Base-by-base conservation (phyloP, 768 basidiomycete genomes). In the Collybiopsis confluens region DNA sequence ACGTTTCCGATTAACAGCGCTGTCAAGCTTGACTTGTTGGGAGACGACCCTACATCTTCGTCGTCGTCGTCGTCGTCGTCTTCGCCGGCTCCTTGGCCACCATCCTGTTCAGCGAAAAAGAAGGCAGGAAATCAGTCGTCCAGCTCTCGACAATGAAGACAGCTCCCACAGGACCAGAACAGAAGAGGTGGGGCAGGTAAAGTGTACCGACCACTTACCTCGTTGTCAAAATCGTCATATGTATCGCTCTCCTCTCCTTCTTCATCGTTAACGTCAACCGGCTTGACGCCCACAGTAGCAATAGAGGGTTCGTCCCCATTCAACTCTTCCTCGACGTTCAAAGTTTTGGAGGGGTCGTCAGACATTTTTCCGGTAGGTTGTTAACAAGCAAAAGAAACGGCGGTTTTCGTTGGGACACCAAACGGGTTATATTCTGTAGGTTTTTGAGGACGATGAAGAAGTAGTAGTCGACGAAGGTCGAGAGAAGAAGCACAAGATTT, bases 241-340 rank as follows among this genome's bases (percentile, higher is more conserved):
- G 37, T 41, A 33, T 52, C 50, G 27, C 50, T 52, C 33, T 52
- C 50, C 40, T 52, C 50, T 16, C 50, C 50, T 30, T 52, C 50
- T 21, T 42, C 47, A n/a, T n/a, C n/a, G n/a, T n/a, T n/a, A n/a
- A n/a, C n/a, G 18, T 49, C 50, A 24, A 30, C 50, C 5, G 50
- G 50, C 27, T 40, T 18, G 3, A 18, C 13, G 7, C 24, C 41
- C 3, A 27, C 50, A 30, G 23, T 23, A 28, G 23, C 38, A 20
- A 33, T 35, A 40, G 41, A 28, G 26, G 24, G 27, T 33, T 52
- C 40, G 4, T 30, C 20, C 6, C 40, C 50, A 15, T 30, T 52
- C 4, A 42, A 13, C 15, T 24, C 38, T 28, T 52, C 26, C 18
- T 42, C 40, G 40, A 52, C 28, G 30, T 15, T 30, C 27, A 20